These are phyloP conservation scores for Hyphopichia buzzinii DNA, from an alignment of 1,139 yeast genomes.

Conservation along the genomic window DNA sequence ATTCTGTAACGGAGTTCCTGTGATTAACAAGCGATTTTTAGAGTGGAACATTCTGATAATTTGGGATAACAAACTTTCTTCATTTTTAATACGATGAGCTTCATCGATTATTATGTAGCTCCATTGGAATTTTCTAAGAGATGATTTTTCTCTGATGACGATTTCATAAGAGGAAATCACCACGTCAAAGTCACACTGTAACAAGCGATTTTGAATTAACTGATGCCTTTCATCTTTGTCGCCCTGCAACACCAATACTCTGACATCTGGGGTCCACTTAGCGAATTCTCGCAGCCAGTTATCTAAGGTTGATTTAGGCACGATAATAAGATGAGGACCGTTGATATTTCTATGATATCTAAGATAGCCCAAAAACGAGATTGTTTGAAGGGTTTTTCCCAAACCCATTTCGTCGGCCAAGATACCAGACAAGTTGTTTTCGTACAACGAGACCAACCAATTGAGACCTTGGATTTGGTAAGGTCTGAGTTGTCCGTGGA, in stretches of 20 bases:
- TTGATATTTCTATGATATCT: constrained; percentile 57
- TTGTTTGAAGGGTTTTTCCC: constrained; percentile 93
- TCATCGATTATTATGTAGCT: constrained; percentile 75
- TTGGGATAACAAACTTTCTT: constrained; percentile 70
- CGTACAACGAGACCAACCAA: constrained; percentile 83
- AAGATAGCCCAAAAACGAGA: constrained; percentile 74
- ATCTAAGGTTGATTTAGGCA: constrained; percentile 77
- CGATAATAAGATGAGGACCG: constrained; percentile 75
- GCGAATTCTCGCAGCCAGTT: constrained; percentile 79
- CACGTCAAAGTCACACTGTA: constrained; percentile 69
- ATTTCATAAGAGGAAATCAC: constrained; percentile 74
- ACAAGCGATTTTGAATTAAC: constrained; percentile 48
- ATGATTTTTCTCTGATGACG: constrained; percentile 69
- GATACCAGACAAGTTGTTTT: constrained; percentile 84
- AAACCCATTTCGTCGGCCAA: constrained; percentile 98
- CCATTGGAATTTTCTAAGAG: constrained; percentile 67
- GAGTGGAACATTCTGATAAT: constrained; percentile 73
- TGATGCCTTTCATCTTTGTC: constrained; percentile 63
- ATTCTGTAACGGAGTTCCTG: constrained; percentile 82
- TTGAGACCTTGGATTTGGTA: constrained; percentile 92
- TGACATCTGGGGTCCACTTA: constrained; percentile 77
- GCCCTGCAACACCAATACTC: constrained; percentile 67
- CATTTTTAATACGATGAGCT: constrained; percentile 80
- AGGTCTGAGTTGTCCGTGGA: constrained; percentile 66
- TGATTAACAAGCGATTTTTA: constrained; percentile 64